Evolutionary conservation across 2,329 filamentous ascomycete genomes (phyloP), one percentile per base, ranked within the genome.

Genomic region (Cladophialophora bantiana): DNA sequence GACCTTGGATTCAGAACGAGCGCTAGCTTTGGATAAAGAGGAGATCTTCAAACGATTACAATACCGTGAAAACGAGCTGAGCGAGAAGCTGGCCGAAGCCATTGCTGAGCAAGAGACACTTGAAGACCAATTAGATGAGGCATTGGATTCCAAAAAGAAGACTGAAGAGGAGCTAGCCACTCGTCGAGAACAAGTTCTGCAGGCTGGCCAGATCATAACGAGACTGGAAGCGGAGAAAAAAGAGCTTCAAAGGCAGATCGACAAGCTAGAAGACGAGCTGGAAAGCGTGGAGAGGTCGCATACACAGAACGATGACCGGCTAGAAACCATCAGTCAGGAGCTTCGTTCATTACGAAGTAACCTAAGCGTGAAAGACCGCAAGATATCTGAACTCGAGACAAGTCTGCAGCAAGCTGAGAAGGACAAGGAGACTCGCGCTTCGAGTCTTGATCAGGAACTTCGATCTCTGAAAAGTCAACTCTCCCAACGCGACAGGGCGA

Each of bases 11-110:
- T 97, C 94, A 71, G 96, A 99, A 79, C 89, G 95, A 58, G 92
- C 94, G n/a, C 84, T 99, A 50, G 95, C 95, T 0, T 83, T 99
- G 4, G 95, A 99, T 79, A 99, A 99, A 77, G 96, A 99, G 76
- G 95, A 99, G 75, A 99, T 99, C 67, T 99, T 98, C 83, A 96
- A 94, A 76, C 88, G 96, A n/a, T 84, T 99, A 26, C 95, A 97
- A 76, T 83, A 90, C 61, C 90, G 95, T n/a, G 95, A 99, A 79
- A 86, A 89, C 10, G 94, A 99, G 76, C 85, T 99, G 3, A 92
- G 90, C 60, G 96, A 99, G 75, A 97, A 98, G 80, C 86, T 99
- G 34, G 87, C 93, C 42, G 94, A 92, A 45, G 94, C 94, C 35
- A 88, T 98, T 67, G 91, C 96, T 26, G 96, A 99, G 73, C 94